Conservation (phyloP, 1,139 yeast genomes). For the Nakaseomyces delphensis region DNA sequence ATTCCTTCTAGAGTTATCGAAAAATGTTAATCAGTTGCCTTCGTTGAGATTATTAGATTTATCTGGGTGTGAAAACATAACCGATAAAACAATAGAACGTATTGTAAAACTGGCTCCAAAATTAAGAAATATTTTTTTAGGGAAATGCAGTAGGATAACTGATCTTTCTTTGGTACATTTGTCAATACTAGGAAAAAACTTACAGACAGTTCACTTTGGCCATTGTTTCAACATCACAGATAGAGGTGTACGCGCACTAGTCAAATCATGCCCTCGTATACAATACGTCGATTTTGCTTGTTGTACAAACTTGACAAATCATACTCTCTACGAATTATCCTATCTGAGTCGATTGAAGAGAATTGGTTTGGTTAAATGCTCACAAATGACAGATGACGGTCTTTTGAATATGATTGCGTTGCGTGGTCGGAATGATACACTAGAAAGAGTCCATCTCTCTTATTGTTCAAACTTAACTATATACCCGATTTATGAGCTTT, state of each 20-base stretch:
- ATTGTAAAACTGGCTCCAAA: conserved; percentile 75
- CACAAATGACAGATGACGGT: conserved; percentile 80
- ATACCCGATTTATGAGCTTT: conserved; percentile 59
- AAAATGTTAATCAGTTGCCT: conserved; percentile 33
- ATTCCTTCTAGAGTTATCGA: conserved; percentile 29
- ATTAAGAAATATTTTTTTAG: conserved; percentile 75
- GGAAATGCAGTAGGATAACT: conserved; percentile 82
- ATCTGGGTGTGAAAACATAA: conserved; percentile 73
- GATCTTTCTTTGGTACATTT: conserved; percentile 72
- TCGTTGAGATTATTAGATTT: conserved; percentile 72
- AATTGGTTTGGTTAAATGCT: conserved; percentile 89
- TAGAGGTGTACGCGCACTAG: conserved; percentile 68
- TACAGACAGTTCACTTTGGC: conserved; percentile 88
- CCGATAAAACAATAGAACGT: conserved; percentile 69
- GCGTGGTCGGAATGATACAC: conserved; percentile 60
- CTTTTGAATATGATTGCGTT: conserved; percentile 68
- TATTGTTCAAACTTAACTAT: conserved; percentile 78
- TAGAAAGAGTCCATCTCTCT: conserved; percentile 88
- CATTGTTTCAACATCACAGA: conserved; percentile 91
- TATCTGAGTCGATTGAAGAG: conserved; percentile 74
- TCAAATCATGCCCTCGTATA: conserved; percentile 71
- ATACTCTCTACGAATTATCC: conserved; percentile 70
- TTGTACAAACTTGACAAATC: conserved; percentile 82
- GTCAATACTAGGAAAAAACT: conserved; percentile 64
- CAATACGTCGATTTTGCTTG: conserved; percentile 94